These are phyloP conservation scores for Dryas drummondii DNA, from an alignment of 306 rosid species.

Conservation along the genomic window DNA sequence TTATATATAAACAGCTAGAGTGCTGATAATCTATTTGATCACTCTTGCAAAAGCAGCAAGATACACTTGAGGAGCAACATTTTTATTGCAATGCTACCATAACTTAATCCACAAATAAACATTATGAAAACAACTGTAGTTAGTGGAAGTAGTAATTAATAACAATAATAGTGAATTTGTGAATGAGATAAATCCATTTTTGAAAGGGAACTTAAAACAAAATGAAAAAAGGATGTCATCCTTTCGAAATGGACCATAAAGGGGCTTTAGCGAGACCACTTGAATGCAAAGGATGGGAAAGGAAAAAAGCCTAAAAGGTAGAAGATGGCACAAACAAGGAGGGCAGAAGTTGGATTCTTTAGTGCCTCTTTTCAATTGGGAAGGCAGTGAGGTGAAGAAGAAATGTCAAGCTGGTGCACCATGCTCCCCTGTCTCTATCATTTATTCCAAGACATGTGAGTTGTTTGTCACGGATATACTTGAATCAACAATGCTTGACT, in stretches of 20 bases:
- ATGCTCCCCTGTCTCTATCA: neutral
- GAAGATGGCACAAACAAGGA: constrained; percentile 16
- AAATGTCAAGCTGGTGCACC: neutral
- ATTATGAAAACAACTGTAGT: neutral
- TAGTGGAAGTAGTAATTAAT: neutral
- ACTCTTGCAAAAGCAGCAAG: neutral
- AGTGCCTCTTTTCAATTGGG: constrained; percentile 5
- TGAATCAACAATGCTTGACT: no score
- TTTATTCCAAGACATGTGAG: neutral
- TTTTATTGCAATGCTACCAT: neutral
- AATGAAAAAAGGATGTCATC: neutral
- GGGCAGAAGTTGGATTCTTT: constrained; percentile 10
- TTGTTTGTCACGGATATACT: no score
- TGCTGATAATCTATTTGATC: neutral
- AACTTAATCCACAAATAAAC: constrained; percentile 2
- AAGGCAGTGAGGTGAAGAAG: neutral
- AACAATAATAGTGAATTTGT: neutral
- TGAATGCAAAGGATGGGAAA: constrained; percentile 5
- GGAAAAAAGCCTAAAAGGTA: constrained; percentile 9
- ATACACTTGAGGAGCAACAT: neutral
- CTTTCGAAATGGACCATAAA: neutral
- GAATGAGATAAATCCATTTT: neutral
- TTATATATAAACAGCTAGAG: neutral
- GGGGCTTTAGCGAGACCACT: constrained; percentile 14
- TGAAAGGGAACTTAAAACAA: neutral